Evolutionary conservation across 1,284 basidiomycete species (phyloP).

Genomic region (Vanrija pseudolonga): DNA sequence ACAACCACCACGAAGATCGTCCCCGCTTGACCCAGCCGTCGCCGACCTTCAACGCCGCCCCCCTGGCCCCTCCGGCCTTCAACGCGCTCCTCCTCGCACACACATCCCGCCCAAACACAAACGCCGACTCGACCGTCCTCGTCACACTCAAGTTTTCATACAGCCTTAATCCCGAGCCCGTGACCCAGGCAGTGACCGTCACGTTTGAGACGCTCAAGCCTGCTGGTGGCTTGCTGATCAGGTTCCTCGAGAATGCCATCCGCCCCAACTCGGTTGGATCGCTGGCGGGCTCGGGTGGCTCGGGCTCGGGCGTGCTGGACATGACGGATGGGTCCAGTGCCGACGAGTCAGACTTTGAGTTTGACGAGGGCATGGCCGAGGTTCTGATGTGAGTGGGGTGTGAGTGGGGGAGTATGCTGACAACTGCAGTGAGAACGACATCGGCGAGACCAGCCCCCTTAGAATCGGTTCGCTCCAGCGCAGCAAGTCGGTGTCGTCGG

Average conservation of each 20-base stretch:
- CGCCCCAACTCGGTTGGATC: conserved; percentile 1
- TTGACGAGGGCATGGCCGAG: conserved; percentile 11
- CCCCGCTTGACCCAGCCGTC: neutral
- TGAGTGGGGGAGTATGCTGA: too few species aligned
- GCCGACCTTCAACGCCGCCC: neutral
- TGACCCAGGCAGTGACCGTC: conserved; percentile 24
- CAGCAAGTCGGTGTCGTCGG: too few species aligned
- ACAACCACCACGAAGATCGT: neutral
- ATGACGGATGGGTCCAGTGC: conserved; percentile 33
- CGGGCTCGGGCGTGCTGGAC: conserved; percentile 13
- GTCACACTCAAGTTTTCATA: conserved; percentile 30
- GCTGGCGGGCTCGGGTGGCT: neutral
- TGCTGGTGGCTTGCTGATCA: conserved; percentile 17
- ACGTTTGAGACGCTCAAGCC: conserved; percentile 23
- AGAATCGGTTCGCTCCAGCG: too few species aligned
- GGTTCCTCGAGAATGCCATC: conserved; percentile 18
- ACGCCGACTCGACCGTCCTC: conserved; percentile 6
- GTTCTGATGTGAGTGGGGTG: too few species aligned
- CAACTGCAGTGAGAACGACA: too few species aligned
- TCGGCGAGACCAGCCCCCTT: too few species aligned
- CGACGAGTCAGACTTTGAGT: conserved; percentile 30
- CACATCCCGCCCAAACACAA: conserved; percentile 1
- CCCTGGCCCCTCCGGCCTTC: neutral
- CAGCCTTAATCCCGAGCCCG: conserved; percentile 22
- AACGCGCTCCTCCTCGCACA: conserved; percentile 8